These are phyloP conservation scores for Leccinum uliginosum DNA, from an alignment of 768 basidiomycete genomes.

Conservation along the genomic window DNA sequence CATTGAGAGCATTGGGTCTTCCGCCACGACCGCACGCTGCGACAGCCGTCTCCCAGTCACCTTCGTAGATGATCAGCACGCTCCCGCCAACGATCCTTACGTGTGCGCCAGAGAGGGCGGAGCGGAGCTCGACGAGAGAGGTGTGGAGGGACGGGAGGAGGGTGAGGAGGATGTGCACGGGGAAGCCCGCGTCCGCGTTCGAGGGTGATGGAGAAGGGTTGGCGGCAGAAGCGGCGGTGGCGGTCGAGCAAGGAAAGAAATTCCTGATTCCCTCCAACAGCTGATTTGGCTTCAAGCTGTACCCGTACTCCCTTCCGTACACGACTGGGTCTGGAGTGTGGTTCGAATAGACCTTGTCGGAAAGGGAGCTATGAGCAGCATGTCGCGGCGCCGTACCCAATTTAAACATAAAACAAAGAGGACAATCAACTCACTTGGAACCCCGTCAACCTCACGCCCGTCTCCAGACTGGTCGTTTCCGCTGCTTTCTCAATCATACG, in stretches of 20 bases:
- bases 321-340: constrained; percentile 48
- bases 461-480: constrained; percentile 66
- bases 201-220: constrained; percentile 2
- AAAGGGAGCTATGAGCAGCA: background rate
- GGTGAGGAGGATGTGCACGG: constrained; percentile 45
- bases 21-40: constrained; percentile 35
- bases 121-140: constrained; percentile 49
- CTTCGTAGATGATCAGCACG: constrained; percentile 78
- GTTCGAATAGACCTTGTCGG: constrained; percentile 66
- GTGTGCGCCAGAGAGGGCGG: constrained; percentile 50
- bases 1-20: constrained; percentile 11
- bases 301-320: constrained; percentile 77
- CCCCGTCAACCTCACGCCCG: constrained; percentile 81
- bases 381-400: background rate
- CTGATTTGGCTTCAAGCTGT: constrained; percentile 60
- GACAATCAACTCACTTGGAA: constrained; percentile 64
- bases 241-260: constrained; percentile 64
- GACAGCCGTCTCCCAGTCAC: constrained; percentile 41
- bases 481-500: constrained; percentile 73
- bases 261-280: constrained; percentile 71
- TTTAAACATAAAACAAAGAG: constrained; percentile 15
- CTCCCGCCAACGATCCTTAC: constrained; percentile 81
- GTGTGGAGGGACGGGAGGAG: constrained; percentile 53
- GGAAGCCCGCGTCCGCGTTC: constrained; percentile 45
- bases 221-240: background rate